phyloP scores from a whole-genome alignment of 2,329 filamentous ascomycete species.

The Exophiala bonariae region DNA sequence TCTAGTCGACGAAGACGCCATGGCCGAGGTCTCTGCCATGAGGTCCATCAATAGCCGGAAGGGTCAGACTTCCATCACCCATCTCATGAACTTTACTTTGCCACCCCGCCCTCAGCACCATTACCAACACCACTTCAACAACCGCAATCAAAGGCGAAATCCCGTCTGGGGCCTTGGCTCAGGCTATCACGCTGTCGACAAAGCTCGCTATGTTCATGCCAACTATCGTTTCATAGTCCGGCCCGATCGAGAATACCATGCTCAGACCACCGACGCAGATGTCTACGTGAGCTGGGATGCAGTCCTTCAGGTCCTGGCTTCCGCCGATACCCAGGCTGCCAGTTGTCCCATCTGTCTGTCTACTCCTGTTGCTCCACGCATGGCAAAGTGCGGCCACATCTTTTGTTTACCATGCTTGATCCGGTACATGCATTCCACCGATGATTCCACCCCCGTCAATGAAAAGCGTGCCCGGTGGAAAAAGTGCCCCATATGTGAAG shows the following conservation, averaged over 20 bases:
- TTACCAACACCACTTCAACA: slow-evolving; percentile 52
- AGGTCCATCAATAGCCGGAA: slow-evolving; percentile 69
- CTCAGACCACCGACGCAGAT: slow-evolving; percentile 82
- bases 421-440: slow-evolving; percentile 89
- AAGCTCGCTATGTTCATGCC: slow-evolving; percentile 88
- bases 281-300: slow-evolving; percentile 86
- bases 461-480: slow-evolving; percentile 80
- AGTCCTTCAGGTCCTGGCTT: slow-evolving; percentile 88
- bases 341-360: slow-evolving; percentile 95
- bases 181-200: slow-evolving; percentile 86
- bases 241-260: slow-evolving; percentile 74
- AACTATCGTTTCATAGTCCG: slow-evolving; percentile 97
- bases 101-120: slow-evolving; percentile 67
- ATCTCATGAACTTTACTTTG: slow-evolving; percentile 87
- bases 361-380: slow-evolving; percentile 86
- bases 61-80: slow-evolving; percentile 95
- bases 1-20: slow-evolving; percentile 78
- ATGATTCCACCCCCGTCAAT: slow-evolving; percentile 60
- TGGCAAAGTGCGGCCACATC: slow-evolving; percentile 96
- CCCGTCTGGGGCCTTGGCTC: slow-evolving; percentile 83
- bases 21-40: slow-evolving; percentile 74
- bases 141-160: slow-evolving; percentile 65
- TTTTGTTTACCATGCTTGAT: slow-evolving; percentile 93
- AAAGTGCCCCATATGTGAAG: slow-evolving; percentile 95
- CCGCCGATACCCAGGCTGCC: slow-evolving; percentile 80